Conservation (phyloP, 139 green algal species). For the Picochlorum sp. region DNA sequence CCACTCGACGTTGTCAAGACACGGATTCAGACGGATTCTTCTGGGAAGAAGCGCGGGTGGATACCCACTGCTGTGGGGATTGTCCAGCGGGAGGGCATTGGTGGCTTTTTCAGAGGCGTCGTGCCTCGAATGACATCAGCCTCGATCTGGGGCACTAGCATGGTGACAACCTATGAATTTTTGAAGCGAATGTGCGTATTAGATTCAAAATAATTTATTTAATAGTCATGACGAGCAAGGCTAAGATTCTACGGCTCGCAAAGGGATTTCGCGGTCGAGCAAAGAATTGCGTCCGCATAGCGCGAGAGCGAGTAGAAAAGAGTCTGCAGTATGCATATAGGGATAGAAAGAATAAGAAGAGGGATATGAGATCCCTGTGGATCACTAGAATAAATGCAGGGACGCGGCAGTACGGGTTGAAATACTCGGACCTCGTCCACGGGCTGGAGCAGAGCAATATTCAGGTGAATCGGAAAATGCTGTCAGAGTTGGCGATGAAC, state of each 20-base stretch:
- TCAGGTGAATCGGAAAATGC: slow-evolving; percentile 85
- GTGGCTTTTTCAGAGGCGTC: slow-evolving; percentile 57
- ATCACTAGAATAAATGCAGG: slow-evolving; percentile 87
- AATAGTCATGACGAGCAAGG: slow-evolving; percentile 38
- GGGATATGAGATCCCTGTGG: slow-evolving; percentile 80
- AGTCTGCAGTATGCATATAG: slow-evolving; percentile 84
- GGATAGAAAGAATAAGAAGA: slow-evolving; percentile 82
- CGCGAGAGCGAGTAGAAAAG: slow-evolving; percentile 80
- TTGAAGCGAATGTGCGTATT: slow-evolving; percentile 56
- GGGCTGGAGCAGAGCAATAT: slow-evolving; percentile 82
- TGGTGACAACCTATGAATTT: slow-evolving; percentile 61
- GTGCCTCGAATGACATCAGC: slow-evolving; percentile 68
- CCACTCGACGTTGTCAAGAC: slow-evolving; percentile 82
- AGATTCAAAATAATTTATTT: neutral
- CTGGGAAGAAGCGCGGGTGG: slow-evolving; percentile 12
- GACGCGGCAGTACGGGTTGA: slow-evolving; percentile 74
- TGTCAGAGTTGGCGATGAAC: slow-evolving; percentile 83
- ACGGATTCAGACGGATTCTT: slow-evolving; percentile 46
- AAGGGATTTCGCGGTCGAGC: slow-evolving; percentile 81
- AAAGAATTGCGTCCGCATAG: slow-evolving; percentile 87
- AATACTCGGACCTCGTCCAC: slow-evolving; percentile 81
- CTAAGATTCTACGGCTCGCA: slow-evolving; percentile 75
- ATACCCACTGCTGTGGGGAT: slow-evolving; percentile 33
- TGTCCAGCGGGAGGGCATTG: slow-evolving; percentile 50
- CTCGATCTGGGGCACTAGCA: slow-evolving; percentile 73